Evolutionary conservation across 1,139 yeast species (phyloP).

Genomic region (Trichomonascaceae sp.): DNA sequence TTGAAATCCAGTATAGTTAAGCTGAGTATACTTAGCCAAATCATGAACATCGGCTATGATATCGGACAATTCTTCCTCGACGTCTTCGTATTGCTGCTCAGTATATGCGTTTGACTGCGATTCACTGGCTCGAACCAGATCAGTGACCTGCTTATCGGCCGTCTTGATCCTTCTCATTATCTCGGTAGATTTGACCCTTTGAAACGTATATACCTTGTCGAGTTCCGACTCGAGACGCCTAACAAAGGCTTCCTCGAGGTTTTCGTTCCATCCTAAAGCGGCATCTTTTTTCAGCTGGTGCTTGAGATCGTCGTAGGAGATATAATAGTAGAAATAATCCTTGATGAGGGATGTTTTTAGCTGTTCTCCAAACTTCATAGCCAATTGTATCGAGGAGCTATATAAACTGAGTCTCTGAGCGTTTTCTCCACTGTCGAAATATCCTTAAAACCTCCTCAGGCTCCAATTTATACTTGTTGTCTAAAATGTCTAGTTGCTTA

Average conservation of each 20-base stretch:
- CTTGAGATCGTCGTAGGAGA: conserved; percentile 85
- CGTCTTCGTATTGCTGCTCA: conserved; percentile 82
- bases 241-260: conserved; percentile 74
- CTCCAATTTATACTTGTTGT: neutral
- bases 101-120: conserved; percentile 24
- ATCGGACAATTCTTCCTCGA: conserved; percentile 87
- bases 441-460: no score
- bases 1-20: conserved; percentile 94
- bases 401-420: neutral
- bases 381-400: neutral
- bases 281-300: conserved; percentile 67
- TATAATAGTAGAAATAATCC: conserved; percentile 85
- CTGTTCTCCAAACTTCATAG: conserved; percentile 41
- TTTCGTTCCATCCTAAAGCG: conserved; percentile 62
- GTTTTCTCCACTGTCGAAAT: neutral
- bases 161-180: conserved; percentile 77
- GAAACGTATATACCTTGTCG: conserved; percentile 87
- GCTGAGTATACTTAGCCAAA: conserved; percentile 82
- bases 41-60: conserved; percentile 97
- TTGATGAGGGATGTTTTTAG: conserved; percentile 37
- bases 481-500: neutral
- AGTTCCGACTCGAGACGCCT: conserved; percentile 69
- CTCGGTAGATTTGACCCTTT: conserved; percentile 80
- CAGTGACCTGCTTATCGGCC: conserved; percentile 61
- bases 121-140: conserved; percentile 49